These are phyloP conservation scores for Fomitopsis pulvina DNA, from an alignment of 768 basidiomycete species.

Conservation along the genomic window DNA sequence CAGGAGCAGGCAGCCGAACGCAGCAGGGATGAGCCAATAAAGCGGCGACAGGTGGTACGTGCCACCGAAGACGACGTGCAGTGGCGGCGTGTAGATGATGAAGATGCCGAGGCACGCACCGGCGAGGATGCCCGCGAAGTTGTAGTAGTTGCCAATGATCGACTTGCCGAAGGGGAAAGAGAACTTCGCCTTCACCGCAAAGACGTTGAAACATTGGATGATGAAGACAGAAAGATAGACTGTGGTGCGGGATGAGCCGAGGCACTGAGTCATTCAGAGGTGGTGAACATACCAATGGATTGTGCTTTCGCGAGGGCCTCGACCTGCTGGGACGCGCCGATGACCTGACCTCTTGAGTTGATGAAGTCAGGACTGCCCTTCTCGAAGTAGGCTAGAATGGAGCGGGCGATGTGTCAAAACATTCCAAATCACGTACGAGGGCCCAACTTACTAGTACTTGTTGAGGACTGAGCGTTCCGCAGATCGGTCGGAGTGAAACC, in stretches of 20 bases:
- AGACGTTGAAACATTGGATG: conserved; percentile 65
- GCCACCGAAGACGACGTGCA: conserved; percentile 65
- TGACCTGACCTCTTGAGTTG: conserved; percentile 42
- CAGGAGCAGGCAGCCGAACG: conserved; percentile 50
- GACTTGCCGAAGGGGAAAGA: conserved; percentile 57
- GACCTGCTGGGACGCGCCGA: conserved; percentile 43
- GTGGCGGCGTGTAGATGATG: conserved; percentile 61
- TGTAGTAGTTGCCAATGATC: conserved; percentile 52
- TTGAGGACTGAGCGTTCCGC: conserved; percentile 36
- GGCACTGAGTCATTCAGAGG: neutral
- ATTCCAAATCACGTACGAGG: neutral
- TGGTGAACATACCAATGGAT: conserved; percentile 39
- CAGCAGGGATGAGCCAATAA: conserved; percentile 63
- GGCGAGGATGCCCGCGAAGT: conserved; percentile 55
- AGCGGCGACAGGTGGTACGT: conserved; percentile 49
- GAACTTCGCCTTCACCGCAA: conserved; percentile 60
- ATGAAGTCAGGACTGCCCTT: conserved; percentile 46
- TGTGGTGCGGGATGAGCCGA: conserved; percentile 7
- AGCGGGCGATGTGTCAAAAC: neutral
- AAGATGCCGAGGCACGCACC: conserved; percentile 62
- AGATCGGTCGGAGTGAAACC: conserved; percentile 59
- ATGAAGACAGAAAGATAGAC: conserved; percentile 65
- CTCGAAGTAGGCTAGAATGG: conserved; percentile 37
- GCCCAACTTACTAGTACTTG: neutral
- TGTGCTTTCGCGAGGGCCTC: conserved; percentile 56